A percentile compares a stretch with the other conserved stretches of the same genome.
These are phyloP conservation scores for Tuctoria greenei DNA, from an alignment of 176 grass and related monocot species.

Conservation along the genomic window DNA sequence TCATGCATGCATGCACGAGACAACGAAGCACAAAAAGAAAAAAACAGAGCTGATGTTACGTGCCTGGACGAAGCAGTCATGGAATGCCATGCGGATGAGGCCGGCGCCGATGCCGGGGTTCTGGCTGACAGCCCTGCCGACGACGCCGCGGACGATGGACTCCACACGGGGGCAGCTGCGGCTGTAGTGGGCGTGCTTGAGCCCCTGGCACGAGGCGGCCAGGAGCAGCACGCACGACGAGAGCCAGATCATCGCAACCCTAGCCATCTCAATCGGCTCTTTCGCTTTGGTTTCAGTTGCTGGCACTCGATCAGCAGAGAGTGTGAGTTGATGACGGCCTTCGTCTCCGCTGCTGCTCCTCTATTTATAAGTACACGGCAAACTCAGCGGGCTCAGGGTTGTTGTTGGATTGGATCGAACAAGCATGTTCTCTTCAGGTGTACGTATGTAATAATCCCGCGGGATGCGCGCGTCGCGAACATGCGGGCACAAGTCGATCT, in stretches of 20 bases:
- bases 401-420: no score
- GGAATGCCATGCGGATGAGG: conserved; percentile 60
- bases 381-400: neutral
- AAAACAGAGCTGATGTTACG: neutral
- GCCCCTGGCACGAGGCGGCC: no score
- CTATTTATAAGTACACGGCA: conserved; percentile 7
- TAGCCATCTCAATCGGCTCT: neutral
- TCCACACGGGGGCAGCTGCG: conserved; percentile 3
- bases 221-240: no score
- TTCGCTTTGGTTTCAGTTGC: neutral
- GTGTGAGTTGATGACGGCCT: neutral
- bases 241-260: neutral
- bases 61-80: conserved; percentile 75
- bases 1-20: no score
- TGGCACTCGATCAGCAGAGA: neutral
- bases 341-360: neutral
- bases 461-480: conserved; percentile 1
- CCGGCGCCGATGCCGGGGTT: conserved; percentile 54
- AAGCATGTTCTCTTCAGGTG: neutral
- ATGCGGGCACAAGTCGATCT: neutral
- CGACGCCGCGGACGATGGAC: conserved; percentile 11
- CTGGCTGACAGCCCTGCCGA: conserved; percentile 22
- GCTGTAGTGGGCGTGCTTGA: conserved; percentile 8
- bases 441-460: no score
- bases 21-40: no score